phyloP scores from a whole-genome alignment of 768 basidiomycete genomes.

The Naganishia antarctica region DNA sequence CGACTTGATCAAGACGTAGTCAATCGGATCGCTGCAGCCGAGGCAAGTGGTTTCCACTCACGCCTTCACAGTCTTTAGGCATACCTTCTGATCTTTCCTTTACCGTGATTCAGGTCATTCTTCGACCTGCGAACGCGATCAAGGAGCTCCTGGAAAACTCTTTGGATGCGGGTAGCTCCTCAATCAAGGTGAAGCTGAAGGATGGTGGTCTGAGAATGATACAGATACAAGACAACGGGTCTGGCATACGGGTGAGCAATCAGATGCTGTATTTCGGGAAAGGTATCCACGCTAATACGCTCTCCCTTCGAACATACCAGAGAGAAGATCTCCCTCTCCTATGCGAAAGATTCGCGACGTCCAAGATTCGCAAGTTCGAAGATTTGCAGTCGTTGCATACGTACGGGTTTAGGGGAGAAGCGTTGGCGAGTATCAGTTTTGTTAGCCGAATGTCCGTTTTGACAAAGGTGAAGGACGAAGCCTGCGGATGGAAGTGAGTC shows the following conservation, averaged over 20 bases:
- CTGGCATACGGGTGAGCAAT: constrained; percentile 74
- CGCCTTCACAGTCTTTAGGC: too few species aligned
- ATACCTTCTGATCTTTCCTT: constrained; percentile 52
- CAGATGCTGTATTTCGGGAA: neutral
- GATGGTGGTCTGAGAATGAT: constrained; percentile 92
- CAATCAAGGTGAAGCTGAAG: constrained; percentile 80
- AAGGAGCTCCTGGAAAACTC: constrained; percentile 94
- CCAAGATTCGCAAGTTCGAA: constrained; percentile 78
- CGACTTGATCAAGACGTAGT: constrained; percentile 77
- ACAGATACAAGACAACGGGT: constrained; percentile 95
- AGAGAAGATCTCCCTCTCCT: constrained; percentile 82
- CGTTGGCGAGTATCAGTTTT: constrained; percentile 90
- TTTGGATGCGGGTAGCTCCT: constrained; percentile 85
- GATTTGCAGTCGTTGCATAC: constrained; percentile 79
- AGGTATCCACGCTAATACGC: neutral
- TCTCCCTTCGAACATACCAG: constrained; percentile 52
- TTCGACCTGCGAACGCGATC: constrained; percentile 84
- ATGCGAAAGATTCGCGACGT: constrained; percentile 92
- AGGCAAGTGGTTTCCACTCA: constrained; percentile 50
- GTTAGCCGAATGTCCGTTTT: constrained; percentile 75
- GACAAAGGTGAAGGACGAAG: constrained; percentile 78
- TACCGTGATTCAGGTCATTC: constrained; percentile 62
- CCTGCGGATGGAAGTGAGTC: constrained; percentile 93
- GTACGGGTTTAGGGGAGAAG: constrained; percentile 96
- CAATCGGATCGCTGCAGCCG: constrained; percentile 75